phyloP scores from a whole-genome alignment of 805 yeast species.

The Wickerhamiella alocasiicola region DNA sequence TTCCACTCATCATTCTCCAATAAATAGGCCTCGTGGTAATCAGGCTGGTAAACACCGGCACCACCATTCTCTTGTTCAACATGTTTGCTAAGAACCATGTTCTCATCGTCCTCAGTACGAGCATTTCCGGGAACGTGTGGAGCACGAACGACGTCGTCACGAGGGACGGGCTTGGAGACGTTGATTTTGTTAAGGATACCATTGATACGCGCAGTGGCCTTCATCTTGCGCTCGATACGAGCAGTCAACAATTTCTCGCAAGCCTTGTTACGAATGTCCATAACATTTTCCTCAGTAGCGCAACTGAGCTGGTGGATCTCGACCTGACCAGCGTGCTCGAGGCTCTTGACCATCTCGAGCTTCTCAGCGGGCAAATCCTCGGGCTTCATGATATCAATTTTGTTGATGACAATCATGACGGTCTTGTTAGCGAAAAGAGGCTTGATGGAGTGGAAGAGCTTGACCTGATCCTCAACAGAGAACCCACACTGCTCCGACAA shows the following conservation, averaged over 20 bases:
- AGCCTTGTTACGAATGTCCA: slow-evolving; percentile 92
- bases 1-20: slow-evolving; percentile 97
- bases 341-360: slow-evolving; percentile 54
- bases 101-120: slow-evolving; percentile 53
- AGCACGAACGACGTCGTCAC: slow-evolving; percentile 69
- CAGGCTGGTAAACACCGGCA: slow-evolving; percentile 94
- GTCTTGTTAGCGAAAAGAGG: slow-evolving; percentile 95
- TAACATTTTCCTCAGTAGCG: slow-evolving; percentile 84
- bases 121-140: slow-evolving; percentile 76
- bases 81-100: slow-evolving; percentile 65
- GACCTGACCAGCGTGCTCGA: slow-evolving; percentile 52
- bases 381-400: slow-evolving; percentile 76
- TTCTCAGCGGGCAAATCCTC: slow-evolving; percentile 73
- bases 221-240: slow-evolving; percentile 91
- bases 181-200: slow-evolving; percentile 91
- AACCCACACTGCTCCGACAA: slow-evolving; percentile 98
- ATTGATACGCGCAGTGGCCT: slow-evolving; percentile 79
- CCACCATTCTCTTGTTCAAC: slow-evolving; percentile 94
- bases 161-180: slow-evolving; percentile 75
- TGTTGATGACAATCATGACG: slow-evolving; percentile 90
- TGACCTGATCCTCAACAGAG: slow-evolving; percentile 92
- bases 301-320: slow-evolving; percentile 92
- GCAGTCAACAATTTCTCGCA: slow-evolving; percentile 93
- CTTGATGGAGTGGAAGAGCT: slow-evolving; percentile 90
- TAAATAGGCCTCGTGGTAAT: slow-evolving; percentile 81